Evolutionary conservation across 75 land plant genomes (phyloP).

Genomic region (Pseudotsuga menziesii): DNA sequence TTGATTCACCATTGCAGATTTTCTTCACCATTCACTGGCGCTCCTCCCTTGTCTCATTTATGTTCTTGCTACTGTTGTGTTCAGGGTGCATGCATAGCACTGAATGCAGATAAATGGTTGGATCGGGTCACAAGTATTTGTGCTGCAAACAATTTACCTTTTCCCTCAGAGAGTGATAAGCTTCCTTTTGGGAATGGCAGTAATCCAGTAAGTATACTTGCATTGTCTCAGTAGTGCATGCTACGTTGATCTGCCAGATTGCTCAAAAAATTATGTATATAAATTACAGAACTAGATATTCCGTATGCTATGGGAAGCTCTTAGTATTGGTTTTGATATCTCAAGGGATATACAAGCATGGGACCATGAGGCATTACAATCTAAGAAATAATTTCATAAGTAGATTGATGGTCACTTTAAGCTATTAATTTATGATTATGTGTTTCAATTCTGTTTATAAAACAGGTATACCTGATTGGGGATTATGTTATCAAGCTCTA

Average conservation of each 20-base stretch:
- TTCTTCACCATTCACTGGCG: no score
- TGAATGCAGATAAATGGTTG: slow-evolving; percentile 69
- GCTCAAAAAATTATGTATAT: neutral
- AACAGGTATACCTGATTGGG: slow-evolving; percentile 69
- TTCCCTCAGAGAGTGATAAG: slow-evolving; percentile 70
- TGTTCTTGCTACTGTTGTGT: neutral
- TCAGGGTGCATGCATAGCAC: slow-evolving; percentile 86
- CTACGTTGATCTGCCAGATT: neutral
- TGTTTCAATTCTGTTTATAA: neutral
- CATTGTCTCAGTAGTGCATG: neutral
- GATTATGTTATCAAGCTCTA: slow-evolving; percentile 79
- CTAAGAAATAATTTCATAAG: slow-evolving; percentile 1
- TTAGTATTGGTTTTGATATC: neutral
- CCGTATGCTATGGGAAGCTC: neutral
- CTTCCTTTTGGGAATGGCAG: slow-evolving; percentile 98
- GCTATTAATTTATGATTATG: neutral
- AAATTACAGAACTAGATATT: neutral
- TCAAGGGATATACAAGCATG: neutral
- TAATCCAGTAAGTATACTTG: slow-evolving; percentile 83
- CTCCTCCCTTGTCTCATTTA: no score
- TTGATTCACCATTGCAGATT: no score
- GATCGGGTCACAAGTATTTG: slow-evolving; percentile 56
- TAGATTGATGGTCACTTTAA: neutral
- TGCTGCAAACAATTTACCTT: slow-evolving; percentile 46
- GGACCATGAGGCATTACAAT: neutral